Evolutionary conservation across 192 early-diverging fungal species (phyloP).

Genomic region (Spizellomyces punctatus): DNA sequence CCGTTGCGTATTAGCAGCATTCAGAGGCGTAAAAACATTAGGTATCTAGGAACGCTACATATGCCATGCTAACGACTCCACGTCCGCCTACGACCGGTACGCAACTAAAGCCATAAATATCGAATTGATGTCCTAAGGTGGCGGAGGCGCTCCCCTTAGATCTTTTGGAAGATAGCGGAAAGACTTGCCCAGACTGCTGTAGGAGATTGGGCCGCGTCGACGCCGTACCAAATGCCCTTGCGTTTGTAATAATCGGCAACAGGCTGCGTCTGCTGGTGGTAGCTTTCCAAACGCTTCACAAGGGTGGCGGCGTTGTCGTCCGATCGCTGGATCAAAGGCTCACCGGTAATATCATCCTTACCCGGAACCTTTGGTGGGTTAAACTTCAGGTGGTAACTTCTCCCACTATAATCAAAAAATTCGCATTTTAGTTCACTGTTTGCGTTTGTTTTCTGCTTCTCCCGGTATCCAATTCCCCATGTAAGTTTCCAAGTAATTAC

Average conservation of each 20-base stretch:
- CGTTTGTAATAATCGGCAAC: constrained; percentile 86
- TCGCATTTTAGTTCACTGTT: constrained; percentile 6
- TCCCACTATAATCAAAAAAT: constrained; percentile 57
- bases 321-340: constrained; percentile 95
- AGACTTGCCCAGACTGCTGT: constrained; percentile 87
- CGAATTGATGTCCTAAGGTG: no score
- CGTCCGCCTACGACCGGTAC: no score
- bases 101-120: no score
- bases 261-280: constrained; percentile 63
- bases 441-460: constrained; percentile 4
- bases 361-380: constrained; percentile 89
- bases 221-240: constrained; percentile 87
- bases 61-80: no score
- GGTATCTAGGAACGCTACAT: no score
- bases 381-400: constrained; percentile 97
- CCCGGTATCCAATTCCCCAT: neutral
- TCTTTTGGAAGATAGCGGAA: constrained; percentile 81
- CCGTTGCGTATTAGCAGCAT: no score
- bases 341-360: constrained; percentile 96
- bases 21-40: no score
- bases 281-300: constrained; percentile 83
- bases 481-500: constrained; percentile 31
- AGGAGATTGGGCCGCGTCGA: constrained; percentile 92
- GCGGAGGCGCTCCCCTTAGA: neutral
- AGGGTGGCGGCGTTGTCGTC: constrained; percentile 97